These are phyloP conservation scores for Rhododendron simsii DNA, from an alignment of 148 eudicot species.

Conservation along the genomic window DNA sequence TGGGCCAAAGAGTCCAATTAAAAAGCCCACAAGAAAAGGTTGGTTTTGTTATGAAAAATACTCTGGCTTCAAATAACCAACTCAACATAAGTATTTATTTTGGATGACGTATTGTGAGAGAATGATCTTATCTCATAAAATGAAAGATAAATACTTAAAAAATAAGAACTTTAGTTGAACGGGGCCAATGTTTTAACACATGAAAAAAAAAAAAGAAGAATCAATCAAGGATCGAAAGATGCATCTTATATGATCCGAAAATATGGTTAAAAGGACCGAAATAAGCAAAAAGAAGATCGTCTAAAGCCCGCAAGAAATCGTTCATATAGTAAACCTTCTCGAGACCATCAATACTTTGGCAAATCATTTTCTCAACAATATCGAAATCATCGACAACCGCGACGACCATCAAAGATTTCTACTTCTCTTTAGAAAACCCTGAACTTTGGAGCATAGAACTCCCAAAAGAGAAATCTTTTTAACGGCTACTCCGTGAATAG, in stretches of 20 bases:
- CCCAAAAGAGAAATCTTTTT: too few relatives aligned
- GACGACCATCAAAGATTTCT: background rate
- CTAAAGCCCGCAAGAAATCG: too few relatives aligned
- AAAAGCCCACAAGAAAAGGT: background rate
- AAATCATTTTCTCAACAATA: background rate
- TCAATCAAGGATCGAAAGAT: background rate
- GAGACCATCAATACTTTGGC: background rate
- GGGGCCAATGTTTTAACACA: too few relatives aligned
- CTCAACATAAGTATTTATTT: background rate
- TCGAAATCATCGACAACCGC: background rate
- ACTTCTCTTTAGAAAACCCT: background rate
- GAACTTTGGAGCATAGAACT: background rate
- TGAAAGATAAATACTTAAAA: too few relatives aligned
- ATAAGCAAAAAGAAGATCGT: background rate
- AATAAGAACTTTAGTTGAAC: too few relatives aligned
- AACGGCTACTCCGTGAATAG: too few relatives aligned
- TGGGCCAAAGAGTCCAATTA: background rate
- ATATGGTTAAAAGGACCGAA: background rate
- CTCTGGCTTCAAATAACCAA: background rate
- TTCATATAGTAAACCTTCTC: background rate
- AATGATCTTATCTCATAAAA: too few relatives aligned
- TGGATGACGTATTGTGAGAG: too few relatives aligned
- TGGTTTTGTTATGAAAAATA: too few relatives aligned
- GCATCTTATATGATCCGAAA: background rate
- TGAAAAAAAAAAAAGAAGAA: too few relatives aligned